Conservation (phyloP, 305 asterid genomes). For the Lippia alba region DNA sequence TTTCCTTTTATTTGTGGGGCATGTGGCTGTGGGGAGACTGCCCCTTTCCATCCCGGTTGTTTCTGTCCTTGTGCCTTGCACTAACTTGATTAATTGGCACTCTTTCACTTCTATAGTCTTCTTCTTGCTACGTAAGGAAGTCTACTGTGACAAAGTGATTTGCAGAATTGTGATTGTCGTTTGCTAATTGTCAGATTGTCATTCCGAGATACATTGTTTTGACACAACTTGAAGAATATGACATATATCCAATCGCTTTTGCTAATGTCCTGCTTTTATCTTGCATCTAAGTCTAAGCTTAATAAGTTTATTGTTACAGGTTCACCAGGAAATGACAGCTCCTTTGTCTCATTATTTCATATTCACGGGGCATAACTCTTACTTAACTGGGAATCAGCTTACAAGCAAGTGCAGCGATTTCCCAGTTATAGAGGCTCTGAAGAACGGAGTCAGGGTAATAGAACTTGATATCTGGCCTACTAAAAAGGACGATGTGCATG, state of each 20-base stretch:
- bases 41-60: no score
- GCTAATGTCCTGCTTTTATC: not conserved
- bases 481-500: slow-evolving; percentile 72
- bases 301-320: slow-evolving; percentile 46
- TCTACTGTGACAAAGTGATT: not conserved
- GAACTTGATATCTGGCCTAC: slow-evolving; percentile 97
- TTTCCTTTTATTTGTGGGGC: no score
- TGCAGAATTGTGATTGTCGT: not conserved
- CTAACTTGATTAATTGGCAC: not conserved
- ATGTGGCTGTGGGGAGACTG: no score
- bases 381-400: slow-evolving; percentile 93
- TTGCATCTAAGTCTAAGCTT: slow-evolving; percentile 2
- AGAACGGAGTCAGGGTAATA: slow-evolving; percentile 85
- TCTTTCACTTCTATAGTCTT: not conserved
- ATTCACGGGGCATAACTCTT: slow-evolving; percentile 89
- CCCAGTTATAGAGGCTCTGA: slow-evolving; percentile 76
- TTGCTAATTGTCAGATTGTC: not conserved
- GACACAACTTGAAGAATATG: not conserved
- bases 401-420: slow-evolving; percentile 91
- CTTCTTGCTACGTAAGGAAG: not conserved
- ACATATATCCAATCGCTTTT: not conserved
- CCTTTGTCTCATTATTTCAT: slow-evolving; percentile 83
- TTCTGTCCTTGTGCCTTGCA: not conserved
- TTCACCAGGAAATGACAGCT: slow-evolving; percentile 81
- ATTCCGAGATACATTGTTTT: not conserved